These are phyloP conservation scores for Floccularia luteovirens DNA, from an alignment of 768 basidiomycete genomes.

Conservation along the genomic window DNA sequence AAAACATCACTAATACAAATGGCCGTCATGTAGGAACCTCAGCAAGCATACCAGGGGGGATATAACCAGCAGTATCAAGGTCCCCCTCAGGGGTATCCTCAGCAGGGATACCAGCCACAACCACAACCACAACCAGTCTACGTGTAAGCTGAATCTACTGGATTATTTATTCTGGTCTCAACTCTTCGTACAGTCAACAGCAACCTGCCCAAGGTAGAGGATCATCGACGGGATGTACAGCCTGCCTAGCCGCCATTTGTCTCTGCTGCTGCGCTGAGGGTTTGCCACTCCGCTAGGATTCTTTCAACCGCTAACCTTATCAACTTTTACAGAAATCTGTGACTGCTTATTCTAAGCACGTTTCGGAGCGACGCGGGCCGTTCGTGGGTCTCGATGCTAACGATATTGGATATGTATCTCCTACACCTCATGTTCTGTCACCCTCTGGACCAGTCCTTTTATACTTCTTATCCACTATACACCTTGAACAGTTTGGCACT, in stretches of 20 bases:
- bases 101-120: constrained; percentile 47
- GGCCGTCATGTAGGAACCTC: constrained; percentile 67
- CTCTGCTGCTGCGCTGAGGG: constrained; percentile 74
- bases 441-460: too few species aligned
- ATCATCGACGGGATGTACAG: constrained; percentile 38
- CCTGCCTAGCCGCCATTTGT: constrained; percentile 57
- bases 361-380: not conserved
- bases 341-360: constrained; percentile 55
- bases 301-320: constrained; percentile 2
- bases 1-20: too few species aligned
- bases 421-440: too few species aligned
- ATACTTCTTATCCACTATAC: too few species aligned
- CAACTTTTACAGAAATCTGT: constrained; percentile 57
- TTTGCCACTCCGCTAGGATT: constrained; percentile 19
- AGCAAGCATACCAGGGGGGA: constrained; percentile 56
- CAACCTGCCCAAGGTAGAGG: constrained; percentile 40
- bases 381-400: not conserved
- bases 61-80: constrained; percentile 28
- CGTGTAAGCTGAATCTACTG: constrained; percentile 43
- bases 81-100: constrained; percentile 34
- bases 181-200: constrained; percentile 32
- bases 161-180: not conserved
- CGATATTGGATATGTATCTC: constrained; percentile 1
- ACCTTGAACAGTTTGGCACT: too few species aligned
- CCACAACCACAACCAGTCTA: constrained; percentile 70